A percentile compares a stretch with the other conserved stretches of the same genome.
These are phyloP conservation scores for Sugiyamaella japonica DNA, from an alignment of 1,139 yeast species.

Conservation along the genomic window DNA sequence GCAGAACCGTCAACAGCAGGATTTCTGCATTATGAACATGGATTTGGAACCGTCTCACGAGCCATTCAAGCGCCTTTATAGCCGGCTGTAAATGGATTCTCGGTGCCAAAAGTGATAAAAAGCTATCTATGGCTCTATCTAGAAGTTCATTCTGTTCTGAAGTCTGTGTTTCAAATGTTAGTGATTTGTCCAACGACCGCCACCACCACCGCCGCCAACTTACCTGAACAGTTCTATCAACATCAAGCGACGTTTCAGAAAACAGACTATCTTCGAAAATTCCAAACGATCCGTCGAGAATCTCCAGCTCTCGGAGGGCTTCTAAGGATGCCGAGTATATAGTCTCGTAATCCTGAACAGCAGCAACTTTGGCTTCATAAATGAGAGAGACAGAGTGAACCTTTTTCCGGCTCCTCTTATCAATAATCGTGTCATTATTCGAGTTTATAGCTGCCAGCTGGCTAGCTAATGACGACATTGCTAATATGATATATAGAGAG, in stretches of 20 bases:
- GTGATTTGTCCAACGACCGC: slow-evolving; percentile 48
- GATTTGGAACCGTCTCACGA: slow-evolving; percentile 85
- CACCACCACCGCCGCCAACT: slow-evolving; percentile 61
- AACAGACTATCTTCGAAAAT: slow-evolving; percentile 72
- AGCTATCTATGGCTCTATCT: slow-evolving; percentile 71
- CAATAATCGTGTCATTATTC: slow-evolving; percentile 72
- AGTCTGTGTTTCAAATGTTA: slow-evolving; percentile 52
- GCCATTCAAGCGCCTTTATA: slow-evolving; percentile 88
- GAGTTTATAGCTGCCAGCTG: slow-evolving; percentile 76
- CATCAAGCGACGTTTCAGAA: slow-evolving; percentile 70
- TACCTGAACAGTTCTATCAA: slow-evolving; percentile 77
- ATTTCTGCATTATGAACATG: slow-evolving; percentile 78
- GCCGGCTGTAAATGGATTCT: slow-evolving; percentile 74
- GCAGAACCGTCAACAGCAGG: slow-evolving; percentile 67
- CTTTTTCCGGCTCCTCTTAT: slow-evolving; percentile 81
- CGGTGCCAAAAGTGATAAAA: slow-evolving; percentile 72
- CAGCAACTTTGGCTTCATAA: slow-evolving; percentile 83
- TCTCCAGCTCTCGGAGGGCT: slow-evolving; percentile 71
- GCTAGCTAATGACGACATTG: slow-evolving; percentile 54
- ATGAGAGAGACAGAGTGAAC: slow-evolving; percentile 85
- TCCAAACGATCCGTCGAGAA: slow-evolving; percentile 70
- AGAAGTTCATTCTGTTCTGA: slow-evolving; percentile 73
- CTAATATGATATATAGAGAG: background rate
- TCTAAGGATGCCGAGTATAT: slow-evolving; percentile 71
- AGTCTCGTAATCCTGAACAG: slow-evolving; percentile 87